phyloP scores from a whole-genome alignment of 441 rosid species.

The Melastoma candidum region DNA sequence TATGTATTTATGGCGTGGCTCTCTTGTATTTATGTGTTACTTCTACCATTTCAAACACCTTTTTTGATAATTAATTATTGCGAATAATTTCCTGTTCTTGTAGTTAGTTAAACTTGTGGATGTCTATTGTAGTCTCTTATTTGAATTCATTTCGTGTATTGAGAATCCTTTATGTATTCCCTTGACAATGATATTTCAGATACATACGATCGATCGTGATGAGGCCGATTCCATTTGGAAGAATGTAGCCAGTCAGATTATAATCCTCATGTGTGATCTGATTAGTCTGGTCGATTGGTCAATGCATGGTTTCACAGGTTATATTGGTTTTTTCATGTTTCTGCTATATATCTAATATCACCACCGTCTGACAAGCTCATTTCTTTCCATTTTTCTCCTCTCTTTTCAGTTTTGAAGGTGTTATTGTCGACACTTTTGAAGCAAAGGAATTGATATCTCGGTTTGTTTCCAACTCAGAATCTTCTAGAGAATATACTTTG shows the following conservation, averaged over 20 bases:
- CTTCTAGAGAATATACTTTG: background rate
- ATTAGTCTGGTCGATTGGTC: constrained; percentile 73
- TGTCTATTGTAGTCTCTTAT: background rate
- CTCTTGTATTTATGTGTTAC: background rate
- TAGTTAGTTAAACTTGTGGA: background rate
- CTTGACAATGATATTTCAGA: constrained; percentile 36
- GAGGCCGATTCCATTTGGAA: constrained; percentile 59
- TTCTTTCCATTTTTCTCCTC: background rate
- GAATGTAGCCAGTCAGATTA: constrained; percentile 45
- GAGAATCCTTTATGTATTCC: too few species aligned
- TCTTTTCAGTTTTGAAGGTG: constrained; percentile 72
- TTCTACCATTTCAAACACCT: too few species aligned
- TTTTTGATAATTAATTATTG: too few species aligned
- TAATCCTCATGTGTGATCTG: constrained; percentile 39
- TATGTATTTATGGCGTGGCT: constrained; percentile 59
- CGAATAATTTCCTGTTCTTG: constrained; percentile 7
- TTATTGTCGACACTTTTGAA: constrained; percentile 74
- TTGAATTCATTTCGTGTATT: too few species aligned
- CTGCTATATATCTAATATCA: background rate
- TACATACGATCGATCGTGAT: constrained; percentile 56
- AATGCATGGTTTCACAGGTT: constrained; percentile 37
- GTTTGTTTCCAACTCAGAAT: constrained; percentile 23
- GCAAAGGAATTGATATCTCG: constrained; percentile 73
- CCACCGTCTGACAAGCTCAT: too few species aligned
- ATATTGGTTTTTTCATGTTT: constrained; percentile 1